A percentile compares a stretch with the other conserved stretches of the same genome.
Evolutionary conservation across 768 basidiomycete genomes (phyloP).

Genomic region (Rhodotorula paludigena): DNA sequence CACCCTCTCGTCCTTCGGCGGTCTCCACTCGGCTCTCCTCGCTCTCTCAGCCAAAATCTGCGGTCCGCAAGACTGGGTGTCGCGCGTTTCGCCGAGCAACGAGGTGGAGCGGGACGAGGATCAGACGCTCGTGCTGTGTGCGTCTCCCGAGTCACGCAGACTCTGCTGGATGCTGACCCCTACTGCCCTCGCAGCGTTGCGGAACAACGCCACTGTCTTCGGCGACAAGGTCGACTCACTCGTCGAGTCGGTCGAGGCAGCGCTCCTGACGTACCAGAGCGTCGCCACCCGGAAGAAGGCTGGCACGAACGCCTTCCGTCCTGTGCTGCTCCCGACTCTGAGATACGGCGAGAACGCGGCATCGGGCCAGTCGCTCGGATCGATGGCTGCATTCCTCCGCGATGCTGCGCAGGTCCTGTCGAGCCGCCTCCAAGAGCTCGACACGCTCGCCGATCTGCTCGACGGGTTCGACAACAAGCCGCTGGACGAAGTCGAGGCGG

Average conservation of each 20-base stretch:
- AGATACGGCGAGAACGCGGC: constrained; percentile 14
- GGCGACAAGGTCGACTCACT: constrained; percentile 27
- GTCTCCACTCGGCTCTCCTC: constrained; percentile 73
- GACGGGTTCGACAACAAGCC: constrained; percentile 65
- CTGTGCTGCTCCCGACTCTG: constrained; percentile 32
- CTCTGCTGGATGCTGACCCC: neutral
- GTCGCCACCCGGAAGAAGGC: constrained; percentile 33
- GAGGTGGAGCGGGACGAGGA: constrained; percentile 62
- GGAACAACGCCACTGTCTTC: constrained; percentile 13
- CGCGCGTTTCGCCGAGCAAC: constrained; percentile 59
- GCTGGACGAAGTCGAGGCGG: constrained; percentile 67
- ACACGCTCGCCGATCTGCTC: constrained; percentile 65
- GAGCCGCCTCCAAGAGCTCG: constrained; percentile 48
- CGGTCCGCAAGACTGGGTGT: constrained; percentile 58
- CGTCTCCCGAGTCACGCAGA: constrained; percentile 26
- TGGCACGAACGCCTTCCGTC: constrained; percentile 34
- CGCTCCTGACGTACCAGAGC: constrained; percentile 45
- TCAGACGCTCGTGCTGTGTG: constrained; percentile 58
- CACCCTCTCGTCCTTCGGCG: constrained; percentile 65
- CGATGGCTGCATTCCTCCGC: constrained; percentile 60
- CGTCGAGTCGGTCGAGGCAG: constrained; percentile 35
- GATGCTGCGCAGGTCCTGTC: constrained; percentile 33
- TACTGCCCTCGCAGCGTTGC: neutral
- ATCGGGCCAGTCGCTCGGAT: constrained; percentile 47
- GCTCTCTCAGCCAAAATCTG: constrained; percentile 68